These are phyloP conservation scores for Mycena latifolia DNA, from an alignment of 768 basidiomycete genomes.

Conservation along the genomic window DNA sequence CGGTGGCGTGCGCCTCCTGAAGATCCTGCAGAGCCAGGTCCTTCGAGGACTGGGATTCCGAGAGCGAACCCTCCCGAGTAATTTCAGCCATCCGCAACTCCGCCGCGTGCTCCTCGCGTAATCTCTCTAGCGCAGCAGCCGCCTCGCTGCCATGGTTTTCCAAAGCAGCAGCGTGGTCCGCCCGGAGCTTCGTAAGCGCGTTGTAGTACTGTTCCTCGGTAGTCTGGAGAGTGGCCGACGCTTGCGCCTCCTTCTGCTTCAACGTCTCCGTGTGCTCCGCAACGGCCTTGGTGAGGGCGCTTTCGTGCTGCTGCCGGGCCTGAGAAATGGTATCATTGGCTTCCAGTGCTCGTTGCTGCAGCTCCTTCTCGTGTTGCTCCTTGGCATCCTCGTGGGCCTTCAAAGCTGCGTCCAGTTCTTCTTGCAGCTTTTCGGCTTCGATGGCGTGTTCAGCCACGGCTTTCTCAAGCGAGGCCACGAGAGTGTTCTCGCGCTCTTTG, in stretches of 20 bases:
- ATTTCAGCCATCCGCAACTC: slow-evolving; percentile 83
- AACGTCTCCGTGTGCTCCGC: slow-evolving; percentile 67
- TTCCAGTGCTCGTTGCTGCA: slow-evolving; percentile 67
- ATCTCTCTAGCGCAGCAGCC: slow-evolving; percentile 72
- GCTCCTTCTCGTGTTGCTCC: slow-evolving; percentile 63
- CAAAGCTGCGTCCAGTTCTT: slow-evolving; percentile 60
- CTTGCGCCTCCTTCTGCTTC: slow-evolving; percentile 73
- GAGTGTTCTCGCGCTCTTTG: slow-evolving; percentile 66
- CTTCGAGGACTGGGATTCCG: slow-evolving; percentile 80
- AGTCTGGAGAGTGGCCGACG: slow-evolving; percentile 67
- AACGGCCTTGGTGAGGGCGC: slow-evolving; percentile 57
- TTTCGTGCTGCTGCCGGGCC: slow-evolving; percentile 67
- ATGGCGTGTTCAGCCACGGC: slow-evolving; percentile 63
- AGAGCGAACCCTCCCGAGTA: slow-evolving; percentile 77
- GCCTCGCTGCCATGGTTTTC: slow-evolving; percentile 72
- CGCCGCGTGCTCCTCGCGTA: slow-evolving; percentile 82
- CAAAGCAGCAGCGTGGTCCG: slow-evolving; percentile 76
- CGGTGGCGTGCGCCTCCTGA: slow-evolving; percentile 79
- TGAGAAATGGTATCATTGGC: slow-evolving; percentile 62
- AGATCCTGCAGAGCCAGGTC: slow-evolving; percentile 71
- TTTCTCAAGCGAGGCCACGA: slow-evolving; percentile 63
- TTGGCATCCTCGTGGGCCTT: slow-evolving; percentile 64
- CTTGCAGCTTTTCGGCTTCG: slow-evolving; percentile 62
- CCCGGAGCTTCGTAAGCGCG: slow-evolving; percentile 80
- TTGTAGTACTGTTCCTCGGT: slow-evolving; percentile 90